phyloP scores from a whole-genome alignment of 192 early-diverging fungal genomes.

The Linnemannia hyalina region DNA sequence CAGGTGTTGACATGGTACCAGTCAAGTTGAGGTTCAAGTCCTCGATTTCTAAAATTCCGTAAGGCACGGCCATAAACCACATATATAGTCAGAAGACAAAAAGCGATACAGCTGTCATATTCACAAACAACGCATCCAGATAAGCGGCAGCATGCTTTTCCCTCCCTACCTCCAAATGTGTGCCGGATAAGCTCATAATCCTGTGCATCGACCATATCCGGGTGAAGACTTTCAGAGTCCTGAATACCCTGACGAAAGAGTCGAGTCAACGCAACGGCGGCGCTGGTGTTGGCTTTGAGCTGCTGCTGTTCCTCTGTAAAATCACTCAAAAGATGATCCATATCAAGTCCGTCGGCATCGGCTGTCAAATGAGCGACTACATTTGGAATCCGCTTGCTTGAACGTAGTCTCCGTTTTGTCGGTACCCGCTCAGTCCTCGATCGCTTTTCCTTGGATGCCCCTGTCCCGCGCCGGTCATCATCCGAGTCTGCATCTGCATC shows the following conservation, averaged over 20 bases:
- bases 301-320: slow-evolving; percentile 36
- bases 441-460: slow-evolving; percentile 13
- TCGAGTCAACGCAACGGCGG: slow-evolving; percentile 37
- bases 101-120: neutral
- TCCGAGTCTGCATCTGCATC: slow-evolving; percentile 33
- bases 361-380: slow-evolving; percentile 16
- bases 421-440: slow-evolving; percentile 7
- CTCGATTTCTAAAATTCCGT: slow-evolving; percentile 31
- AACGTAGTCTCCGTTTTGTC: slow-evolving; percentile 34
- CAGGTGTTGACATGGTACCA: slow-evolving; percentile 22
- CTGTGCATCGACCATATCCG: slow-evolving; percentile 37
- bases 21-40: slow-evolving; percentile 47
- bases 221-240: slow-evolving; percentile 36
- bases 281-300: slow-evolving; percentile 29
- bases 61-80: neutral
- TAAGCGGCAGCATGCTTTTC: neutral
- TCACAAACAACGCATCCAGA: neutral
- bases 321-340: slow-evolving; percentile 25
- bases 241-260: slow-evolving; percentile 36
- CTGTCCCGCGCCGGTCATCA: slow-evolving; percentile 15
- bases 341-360: slow-evolving; percentile 22
- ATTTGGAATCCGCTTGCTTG: slow-evolving; percentile 29
- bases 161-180: slow-evolving; percentile 45
- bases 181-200: slow-evolving; percentile 48
- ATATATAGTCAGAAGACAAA: slow-evolving; percentile 12